Percentiles rank a stretch among this genome's conserved stretches.
phyloP scores from a whole-genome alignment of 2,329 filamentous ascomycete species.

The Monosporascus sp. region DNA sequence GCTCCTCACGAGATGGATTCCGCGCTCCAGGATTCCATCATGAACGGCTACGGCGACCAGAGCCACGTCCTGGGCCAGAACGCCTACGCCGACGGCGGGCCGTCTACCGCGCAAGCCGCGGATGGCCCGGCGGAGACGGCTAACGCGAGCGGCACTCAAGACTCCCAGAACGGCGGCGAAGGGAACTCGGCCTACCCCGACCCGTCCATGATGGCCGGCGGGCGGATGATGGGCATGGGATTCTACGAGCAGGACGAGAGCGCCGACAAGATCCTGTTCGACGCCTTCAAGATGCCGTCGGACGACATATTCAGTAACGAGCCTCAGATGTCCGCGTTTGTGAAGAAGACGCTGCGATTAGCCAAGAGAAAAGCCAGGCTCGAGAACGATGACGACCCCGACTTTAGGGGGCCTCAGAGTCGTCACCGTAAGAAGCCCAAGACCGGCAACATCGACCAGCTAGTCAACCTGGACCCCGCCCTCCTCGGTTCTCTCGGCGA shows the following conservation, averaged over 20 bases:
- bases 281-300: slow-evolving; percentile 51
- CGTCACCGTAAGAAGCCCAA: slow-evolving; percentile 38
- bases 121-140: slow-evolving; percentile 15
- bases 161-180: slow-evolving; percentile 18
- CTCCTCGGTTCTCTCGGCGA: slow-evolving; percentile 34
- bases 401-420: slow-evolving; percentile 41
- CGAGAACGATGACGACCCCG: slow-evolving; percentile 50
- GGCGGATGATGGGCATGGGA: slow-evolving; percentile 52
- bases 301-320: slow-evolving; percentile 38
- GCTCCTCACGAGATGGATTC: slow-evolving; percentile 24
- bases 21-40: slow-evolving; percentile 25
- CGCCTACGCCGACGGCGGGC: slow-evolving; percentile 8
- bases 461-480: slow-evolving; percentile 49
- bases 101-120: slow-evolving; percentile 10
- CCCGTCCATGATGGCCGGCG: slow-evolving; percentile 39
- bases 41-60: slow-evolving; percentile 29
- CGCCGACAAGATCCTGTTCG: slow-evolving; percentile 54
- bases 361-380: slow-evolving; percentile 48
- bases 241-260: slow-evolving; percentile 57
- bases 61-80: slow-evolving; percentile 27
- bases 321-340: slow-evolving; percentile 46
- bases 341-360: slow-evolving; percentile 49
- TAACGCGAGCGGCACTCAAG: slow-evolving; percentile 15
- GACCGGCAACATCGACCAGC: slow-evolving; percentile 28
- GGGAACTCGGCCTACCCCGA: slow-evolving; percentile 31